A percentile compares a stretch with the other conserved stretches of the same genome.
Conservation (phyloP, 2,329 filamentous ascomycete species). For the Calonectria montana region DNA sequence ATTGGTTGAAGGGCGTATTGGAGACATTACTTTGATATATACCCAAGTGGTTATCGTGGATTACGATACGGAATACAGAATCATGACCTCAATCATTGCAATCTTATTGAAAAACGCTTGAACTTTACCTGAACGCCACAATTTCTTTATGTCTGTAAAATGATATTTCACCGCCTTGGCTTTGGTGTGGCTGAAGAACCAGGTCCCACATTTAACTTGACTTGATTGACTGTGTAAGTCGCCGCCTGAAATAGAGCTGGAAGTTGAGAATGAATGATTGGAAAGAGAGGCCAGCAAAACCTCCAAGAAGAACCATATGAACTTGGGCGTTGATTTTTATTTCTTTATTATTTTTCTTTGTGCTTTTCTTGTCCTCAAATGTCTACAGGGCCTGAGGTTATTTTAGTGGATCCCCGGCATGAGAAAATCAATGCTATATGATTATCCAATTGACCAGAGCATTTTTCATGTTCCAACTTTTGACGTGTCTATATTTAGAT, state of each 20-base stretch:
- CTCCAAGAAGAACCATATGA: neutral
- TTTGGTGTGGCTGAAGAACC: no score
- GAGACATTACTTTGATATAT: conserved; percentile 14
- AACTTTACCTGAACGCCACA: no score
- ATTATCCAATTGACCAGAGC: neutral
- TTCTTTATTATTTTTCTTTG: neutral
- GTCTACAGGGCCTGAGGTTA: neutral
- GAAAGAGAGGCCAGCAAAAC: no score
- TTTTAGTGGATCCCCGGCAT: neutral
- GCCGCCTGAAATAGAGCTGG: no score
- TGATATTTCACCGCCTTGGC: no score
- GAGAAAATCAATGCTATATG: conserved; percentile 6
- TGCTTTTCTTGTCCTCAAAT: neutral
- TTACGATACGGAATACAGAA: conserved; percentile 7
- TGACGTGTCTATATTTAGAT: conserved; percentile 60
- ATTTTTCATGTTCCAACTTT: conserved; percentile 10
- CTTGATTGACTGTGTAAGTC: no score
- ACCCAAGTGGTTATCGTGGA: conserved; percentile 15
- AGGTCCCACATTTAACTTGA: no score
- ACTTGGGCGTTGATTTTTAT: neutral
- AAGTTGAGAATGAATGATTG: no score
- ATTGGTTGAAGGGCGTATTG: conserved; percentile 10
- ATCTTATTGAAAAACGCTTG: neutral
- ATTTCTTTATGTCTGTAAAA: no score
- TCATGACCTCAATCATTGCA: neutral